A percentile compares a stretch with the other conserved stretches of the same genome.
These are phyloP conservation scores for Epithemia pelagica DNA, from an alignment of 108 stramenopile genomes.

Conservation along the genomic window DNA sequence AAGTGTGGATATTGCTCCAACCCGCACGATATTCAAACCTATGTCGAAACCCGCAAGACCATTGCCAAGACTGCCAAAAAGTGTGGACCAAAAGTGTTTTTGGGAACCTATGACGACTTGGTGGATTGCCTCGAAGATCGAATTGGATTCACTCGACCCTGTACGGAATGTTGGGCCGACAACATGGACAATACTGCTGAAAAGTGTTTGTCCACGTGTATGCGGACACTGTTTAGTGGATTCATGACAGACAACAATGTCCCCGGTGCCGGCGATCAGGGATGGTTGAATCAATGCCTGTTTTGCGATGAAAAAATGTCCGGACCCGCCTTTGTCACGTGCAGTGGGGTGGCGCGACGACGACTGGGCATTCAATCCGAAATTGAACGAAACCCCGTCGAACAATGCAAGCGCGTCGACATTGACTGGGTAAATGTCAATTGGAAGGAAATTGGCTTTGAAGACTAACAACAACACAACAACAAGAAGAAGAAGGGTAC, in stretches of 20 bases:
- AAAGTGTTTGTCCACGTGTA: constrained; percentile 26
- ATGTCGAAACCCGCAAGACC: constrained; percentile 26
- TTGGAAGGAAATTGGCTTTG: not conserved
- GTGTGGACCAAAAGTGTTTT: constrained; percentile 20
- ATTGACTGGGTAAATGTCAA: constrained; percentile 16
- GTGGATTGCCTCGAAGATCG: constrained; percentile 24
- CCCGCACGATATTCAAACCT: constrained; percentile 25
- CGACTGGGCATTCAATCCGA: constrained; percentile 32
- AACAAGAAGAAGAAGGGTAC: too few relatives aligned
- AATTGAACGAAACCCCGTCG: constrained; percentile 21
- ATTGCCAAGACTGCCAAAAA: constrained; percentile 23
- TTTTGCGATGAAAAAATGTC: constrained; percentile 35
- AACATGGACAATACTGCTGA: constrained; percentile 23
- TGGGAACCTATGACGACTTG: constrained; percentile 16
- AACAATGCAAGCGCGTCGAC: constrained; percentile 16
- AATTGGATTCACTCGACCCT: constrained; percentile 32
- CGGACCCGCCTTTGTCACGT: constrained; percentile 33
- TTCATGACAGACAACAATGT: constrained; percentile 25
- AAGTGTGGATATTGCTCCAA: constrained; percentile 39
- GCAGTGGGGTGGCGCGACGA: constrained; percentile 33
- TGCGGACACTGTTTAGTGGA: constrained; percentile 13
- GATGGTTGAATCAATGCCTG: constrained; percentile 29
- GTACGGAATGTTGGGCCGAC: constrained; percentile 32
- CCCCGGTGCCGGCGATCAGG: constrained; percentile 10
- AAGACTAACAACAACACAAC: too few relatives aligned